Base-by-base conservation (phyloP, 345 rosid species). In the Eucalyptus marginata region DNA sequence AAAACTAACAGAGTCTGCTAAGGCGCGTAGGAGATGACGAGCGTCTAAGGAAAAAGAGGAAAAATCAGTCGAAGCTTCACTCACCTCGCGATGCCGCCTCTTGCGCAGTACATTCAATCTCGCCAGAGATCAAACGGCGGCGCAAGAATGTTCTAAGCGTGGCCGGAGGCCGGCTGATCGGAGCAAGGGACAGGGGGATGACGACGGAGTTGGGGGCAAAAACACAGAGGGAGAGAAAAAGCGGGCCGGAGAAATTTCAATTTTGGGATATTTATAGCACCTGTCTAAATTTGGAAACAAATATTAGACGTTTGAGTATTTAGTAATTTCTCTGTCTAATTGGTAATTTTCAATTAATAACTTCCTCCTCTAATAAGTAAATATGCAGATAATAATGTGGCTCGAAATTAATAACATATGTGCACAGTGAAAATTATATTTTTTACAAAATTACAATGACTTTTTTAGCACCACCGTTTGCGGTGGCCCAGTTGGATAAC, bases 321-420 rank as follows among this genome's bases (percentile, higher is more conserved):
- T 66, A 51, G 54, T 16, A 51, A 51, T 51, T 51, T 51, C 54
- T 51, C 54, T 51, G 8, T 51, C 16, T 51, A 16, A 51, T 51
- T 51, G 3, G 40, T 15, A 15, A 66, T 31, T 66, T 20, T 31
- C 24, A 18, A 10, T 68, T 17, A 68, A 33, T 33, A 5, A 62
- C 33, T 62, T 68, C 80, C 2, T 33, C 44, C 7, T 36, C 36
- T 36, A 36, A 36, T 36, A 36, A 68, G 24, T 18, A 31, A 68
- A 68, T 16, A 71, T 33, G 81, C 46, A 71, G 24, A 9, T 3
- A 71, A 33, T 33, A 6, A 33, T 54, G 25, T 54, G 25, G 10
- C 1, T 2, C 4, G 5, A 22, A 54, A 54, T 54, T 18, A 54
- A 22, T 20, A 54, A 0, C 2, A 54, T 54, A 54, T 7, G 17